These are phyloP conservation scores for Botrytis sinoallii DNA, from an alignment of 2,329 filamentous ascomycete species.

Conservation along the genomic window DNA sequence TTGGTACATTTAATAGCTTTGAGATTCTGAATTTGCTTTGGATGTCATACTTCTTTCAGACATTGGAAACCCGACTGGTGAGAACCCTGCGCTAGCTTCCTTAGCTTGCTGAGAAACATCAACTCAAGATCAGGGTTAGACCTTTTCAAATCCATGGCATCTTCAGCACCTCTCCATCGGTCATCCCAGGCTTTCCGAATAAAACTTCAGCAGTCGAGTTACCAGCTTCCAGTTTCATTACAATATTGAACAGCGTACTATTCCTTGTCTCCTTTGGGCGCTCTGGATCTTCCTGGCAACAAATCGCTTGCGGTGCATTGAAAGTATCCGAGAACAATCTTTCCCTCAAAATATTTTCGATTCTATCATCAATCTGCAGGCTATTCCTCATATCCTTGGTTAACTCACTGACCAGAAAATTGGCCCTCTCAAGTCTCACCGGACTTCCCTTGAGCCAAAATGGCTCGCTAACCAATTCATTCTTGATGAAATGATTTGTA, in stretches of 20 bases:
- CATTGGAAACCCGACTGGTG: neutral
- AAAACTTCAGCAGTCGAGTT: neutral
- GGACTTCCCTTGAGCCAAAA: constrained; percentile 38
- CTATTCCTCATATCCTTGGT: neutral
- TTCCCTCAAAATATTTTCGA: constrained; percentile 30
- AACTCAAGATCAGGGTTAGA: neutral
- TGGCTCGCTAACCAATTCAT: constrained; percentile 36
- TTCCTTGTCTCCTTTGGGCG: constrained; percentile 35
- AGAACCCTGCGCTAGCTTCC: neutral
- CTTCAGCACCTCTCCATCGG: neutral
- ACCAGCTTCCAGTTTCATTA: neutral
- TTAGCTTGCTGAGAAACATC: neutral
- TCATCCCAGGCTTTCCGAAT: neutral
- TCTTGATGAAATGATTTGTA: constrained; percentile 38
- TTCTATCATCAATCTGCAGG: neutral
- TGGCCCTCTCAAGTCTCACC: constrained; percentile 35
- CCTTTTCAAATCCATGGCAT: constrained; percentile 1
- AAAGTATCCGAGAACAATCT: constrained; percentile 40
- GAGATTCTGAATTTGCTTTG: neutral
- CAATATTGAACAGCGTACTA: constrained; percentile 39
- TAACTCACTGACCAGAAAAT: constrained; percentile 26
- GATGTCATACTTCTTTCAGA: neutral
- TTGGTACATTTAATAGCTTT: neutral
- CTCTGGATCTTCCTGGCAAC: constrained; percentile 36
- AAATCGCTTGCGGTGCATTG: constrained; percentile 40